phyloP scores from a whole-genome alignment of 116 monocot genomes.

The Iris pallida region DNA sequence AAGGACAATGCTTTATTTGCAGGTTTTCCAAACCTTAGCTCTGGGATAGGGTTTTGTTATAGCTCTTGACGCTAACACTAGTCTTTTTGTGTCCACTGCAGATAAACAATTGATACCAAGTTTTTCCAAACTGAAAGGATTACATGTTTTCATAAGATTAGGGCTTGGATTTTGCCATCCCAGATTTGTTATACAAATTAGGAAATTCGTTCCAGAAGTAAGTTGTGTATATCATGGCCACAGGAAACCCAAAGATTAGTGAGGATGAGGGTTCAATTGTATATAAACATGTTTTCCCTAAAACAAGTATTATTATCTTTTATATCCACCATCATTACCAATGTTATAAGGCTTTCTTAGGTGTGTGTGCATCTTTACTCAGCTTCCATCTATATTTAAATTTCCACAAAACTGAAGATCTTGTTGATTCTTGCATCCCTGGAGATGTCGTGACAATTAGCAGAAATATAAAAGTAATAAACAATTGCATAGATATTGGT shows the following conservation, averaged over 20 bases:
- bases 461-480: constrained; percentile 83
- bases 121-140: constrained; percentile 86
- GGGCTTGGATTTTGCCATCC: too few species aligned
- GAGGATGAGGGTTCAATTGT: too few species aligned
- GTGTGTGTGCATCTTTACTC: constrained; percentile 2
- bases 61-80: constrained; percentile 56
- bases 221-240: too few species aligned
- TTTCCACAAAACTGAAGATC: constrained; percentile 46
- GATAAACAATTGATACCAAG: constrained; percentile 77
- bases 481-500: constrained; percentile 86
- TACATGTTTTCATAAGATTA: too few species aligned
- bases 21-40: constrained; percentile 69
- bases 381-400: not conserved
- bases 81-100: constrained; percentile 79
- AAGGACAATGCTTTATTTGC: constrained; percentile 8
- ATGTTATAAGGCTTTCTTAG: not conserved
- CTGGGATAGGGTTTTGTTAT: constrained; percentile 60
- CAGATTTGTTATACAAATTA: too few species aligned
- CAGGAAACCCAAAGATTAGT: too few species aligned
- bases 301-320: too few species aligned
- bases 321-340: too few species aligned
- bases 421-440: constrained; percentile 94
- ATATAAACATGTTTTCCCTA: too few species aligned
- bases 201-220: too few species aligned
- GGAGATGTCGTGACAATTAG: constrained; percentile 79